Conservation (phyloP, 495 filamentous ascomycete genomes). For the Lepidopterella palustris region DNA sequence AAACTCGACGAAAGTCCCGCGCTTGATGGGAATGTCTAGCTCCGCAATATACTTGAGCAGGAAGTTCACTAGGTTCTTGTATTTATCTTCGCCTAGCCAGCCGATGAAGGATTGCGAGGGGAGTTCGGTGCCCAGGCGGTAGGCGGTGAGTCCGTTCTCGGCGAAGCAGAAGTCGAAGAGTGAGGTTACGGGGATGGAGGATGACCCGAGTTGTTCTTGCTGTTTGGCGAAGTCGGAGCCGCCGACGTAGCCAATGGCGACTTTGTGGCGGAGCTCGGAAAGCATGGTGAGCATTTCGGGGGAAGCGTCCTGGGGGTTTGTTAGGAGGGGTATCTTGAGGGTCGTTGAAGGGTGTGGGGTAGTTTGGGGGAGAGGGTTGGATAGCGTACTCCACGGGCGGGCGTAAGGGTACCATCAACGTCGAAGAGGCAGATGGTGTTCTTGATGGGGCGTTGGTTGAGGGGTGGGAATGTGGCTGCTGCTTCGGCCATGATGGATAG, state of each 20-base stretch:
- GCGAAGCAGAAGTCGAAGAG: slow-evolving; percentile 96
- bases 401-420: slow-evolving; percentile 82
- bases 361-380: neutral
- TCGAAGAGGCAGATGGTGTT: slow-evolving; percentile 89
- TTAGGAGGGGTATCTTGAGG: neutral
- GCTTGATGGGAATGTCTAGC: slow-evolving; percentile 78
- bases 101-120: slow-evolving; percentile 76
- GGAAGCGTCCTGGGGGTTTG: slow-evolving; percentile 47
- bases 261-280: slow-evolving; percentile 71
- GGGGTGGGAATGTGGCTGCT: slow-evolving; percentile 58
- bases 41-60: slow-evolving; percentile 66
- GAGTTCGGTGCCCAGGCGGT: slow-evolving; percentile 65
- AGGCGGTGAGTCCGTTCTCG: slow-evolving; percentile 93
- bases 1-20: slow-evolving; percentile 96
- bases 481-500: slow-evolving; percentile 24
- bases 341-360: neutral
- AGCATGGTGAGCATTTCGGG: slow-evolving; percentile 82
- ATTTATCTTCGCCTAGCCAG: slow-evolving; percentile 87
- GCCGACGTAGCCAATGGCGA: slow-evolving; percentile 76
- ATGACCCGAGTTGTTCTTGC: slow-evolving; percentile 82
- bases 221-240: slow-evolving; percentile 80
- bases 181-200: slow-evolving; percentile 55
- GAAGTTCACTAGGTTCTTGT: slow-evolving; percentile 77
- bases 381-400: slow-evolving; percentile 53
- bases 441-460: slow-evolving; percentile 72